A percentile compares a stretch with the other conserved stretches of the same genome.
These are phyloP conservation scores for Candida ulmi DNA, from an alignment of 805 yeast genomes.

Conservation along the genomic window DNA sequence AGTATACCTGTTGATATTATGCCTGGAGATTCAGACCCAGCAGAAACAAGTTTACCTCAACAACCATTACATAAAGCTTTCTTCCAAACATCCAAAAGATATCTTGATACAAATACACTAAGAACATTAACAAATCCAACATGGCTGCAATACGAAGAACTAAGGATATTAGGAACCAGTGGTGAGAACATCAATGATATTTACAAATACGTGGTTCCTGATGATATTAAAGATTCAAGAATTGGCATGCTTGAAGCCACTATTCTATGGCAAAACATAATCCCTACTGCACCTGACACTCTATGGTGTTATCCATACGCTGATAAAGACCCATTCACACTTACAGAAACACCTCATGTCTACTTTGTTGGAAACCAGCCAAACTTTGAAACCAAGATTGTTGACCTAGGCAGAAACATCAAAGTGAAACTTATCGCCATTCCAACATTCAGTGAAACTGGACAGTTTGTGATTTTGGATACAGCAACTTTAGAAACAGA, in stretches of 20 bases:
- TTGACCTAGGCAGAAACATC: conserved; percentile 31
- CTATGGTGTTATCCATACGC: conserved; percentile 82
- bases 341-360: conserved; percentile 79
- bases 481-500: conserved; percentile 50
- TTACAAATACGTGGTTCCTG: conserved; percentile 52
- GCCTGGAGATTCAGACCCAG: conserved; percentile 86
- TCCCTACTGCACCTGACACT: conserved; percentile 97
- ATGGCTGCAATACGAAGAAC: conserved; percentile 55
- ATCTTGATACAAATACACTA: conserved; percentile 33
- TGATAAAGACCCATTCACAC: conserved; percentile 71
- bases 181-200: conserved; percentile 87
- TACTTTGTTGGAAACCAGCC: conserved; percentile 85
- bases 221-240: conserved; percentile 29
- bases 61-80: conserved; percentile 81
- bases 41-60: conserved; percentile 82
- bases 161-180: conserved; percentile 62
- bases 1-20: conserved; percentile 67
- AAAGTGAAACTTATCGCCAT: conserved; percentile 55
- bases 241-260: conserved; percentile 59
- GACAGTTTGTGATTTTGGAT: conserved; percentile 60
- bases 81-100: conserved; percentile 42
- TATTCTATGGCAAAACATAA: conserved; percentile 76
- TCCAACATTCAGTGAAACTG: conserved; percentile 66
- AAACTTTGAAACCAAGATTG: conserved; percentile 40
- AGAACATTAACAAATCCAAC: conserved; percentile 63